These are phyloP conservation scores for Didymella segeticola DNA, from an alignment of 2,329 filamentous ascomycete genomes.

Conservation along the genomic window DNA sequence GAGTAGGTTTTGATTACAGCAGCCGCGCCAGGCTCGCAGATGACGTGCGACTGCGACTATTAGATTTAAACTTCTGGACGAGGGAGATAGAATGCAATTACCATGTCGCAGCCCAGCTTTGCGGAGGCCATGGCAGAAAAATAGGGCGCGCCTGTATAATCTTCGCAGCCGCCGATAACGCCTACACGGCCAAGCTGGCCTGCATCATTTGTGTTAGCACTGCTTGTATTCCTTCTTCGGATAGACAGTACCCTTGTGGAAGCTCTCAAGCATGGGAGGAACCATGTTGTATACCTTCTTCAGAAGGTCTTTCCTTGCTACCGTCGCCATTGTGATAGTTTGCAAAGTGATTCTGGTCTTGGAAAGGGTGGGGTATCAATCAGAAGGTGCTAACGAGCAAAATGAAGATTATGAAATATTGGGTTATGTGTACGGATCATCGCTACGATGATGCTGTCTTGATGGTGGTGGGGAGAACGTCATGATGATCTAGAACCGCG, in stretches of 20 bases:
- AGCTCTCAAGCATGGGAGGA: slow-evolving; percentile 91
- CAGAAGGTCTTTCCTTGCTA: slow-evolving; percentile 76
- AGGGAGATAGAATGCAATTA: slow-evolving; percentile 47
- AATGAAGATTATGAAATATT: neutral
- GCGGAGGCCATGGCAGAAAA: slow-evolving; percentile 98
- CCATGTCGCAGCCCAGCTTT: slow-evolving; percentile 88
- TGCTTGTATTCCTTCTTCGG: neutral
- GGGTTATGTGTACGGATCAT: slow-evolving; percentile 7
- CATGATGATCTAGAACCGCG: slow-evolving; percentile 13
- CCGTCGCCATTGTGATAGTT: slow-evolving; percentile 53
- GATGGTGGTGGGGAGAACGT: slow-evolving; percentile 7
- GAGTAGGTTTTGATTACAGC: slow-evolving; percentile 96
- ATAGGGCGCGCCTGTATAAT: slow-evolving; percentile 97
- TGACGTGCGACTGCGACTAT: slow-evolving; percentile 77
- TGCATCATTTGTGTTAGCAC: slow-evolving; percentile 50
- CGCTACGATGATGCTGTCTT: slow-evolving; percentile 9
- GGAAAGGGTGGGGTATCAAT: slow-evolving; percentile 6
- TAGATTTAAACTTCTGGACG: slow-evolving; percentile 11
- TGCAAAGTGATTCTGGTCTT: neutral
- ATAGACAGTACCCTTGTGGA: slow-evolving; percentile 80
- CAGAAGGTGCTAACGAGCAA: slow-evolving; percentile 1
- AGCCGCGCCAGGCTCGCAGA: slow-evolving; percentile 87
- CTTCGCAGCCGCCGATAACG: slow-evolving; percentile 92
- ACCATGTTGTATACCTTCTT: slow-evolving; percentile 86
- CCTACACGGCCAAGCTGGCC: slow-evolving; percentile 91